Evolutionary conservation across 2,329 filamentous ascomycete species (phyloP).

Genomic region (Botrytis hyacinthi): DNA sequence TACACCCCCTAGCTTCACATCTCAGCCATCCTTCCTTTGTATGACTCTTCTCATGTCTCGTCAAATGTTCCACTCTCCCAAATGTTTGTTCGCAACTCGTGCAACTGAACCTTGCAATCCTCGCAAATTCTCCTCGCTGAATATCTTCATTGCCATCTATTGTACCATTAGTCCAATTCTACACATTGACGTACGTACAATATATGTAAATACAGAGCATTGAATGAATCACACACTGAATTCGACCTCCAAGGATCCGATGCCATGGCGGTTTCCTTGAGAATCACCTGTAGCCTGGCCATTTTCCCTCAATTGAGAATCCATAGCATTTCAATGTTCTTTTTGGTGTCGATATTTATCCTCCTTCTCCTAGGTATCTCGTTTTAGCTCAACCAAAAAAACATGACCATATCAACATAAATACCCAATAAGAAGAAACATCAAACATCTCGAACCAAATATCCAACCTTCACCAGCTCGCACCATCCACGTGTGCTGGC

Average conservation of each 20-base stretch:
- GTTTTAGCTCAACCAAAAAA: neutral
- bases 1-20: conserved; percentile 1
- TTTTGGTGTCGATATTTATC: neutral
- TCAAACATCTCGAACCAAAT: neutral
- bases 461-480: neutral
- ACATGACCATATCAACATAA: neutral
- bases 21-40: neutral
- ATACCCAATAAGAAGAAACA: neutral
- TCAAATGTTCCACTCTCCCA: conserved; percentile 14
- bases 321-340: neutral
- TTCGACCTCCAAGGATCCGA: neutral
- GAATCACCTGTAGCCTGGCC: neutral
- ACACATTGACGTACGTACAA: neutral
- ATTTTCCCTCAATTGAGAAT: neutral
- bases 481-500: neutral
- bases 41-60: neutral
- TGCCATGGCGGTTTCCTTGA: neutral
- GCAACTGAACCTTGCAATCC: neutral
- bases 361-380: neutral
- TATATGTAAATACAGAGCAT: neutral
- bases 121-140: neutral
- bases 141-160: neutral
- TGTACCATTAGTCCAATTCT: neutral
- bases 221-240: neutral
- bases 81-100: neutral